Conservation (phyloP, 345 rosid genomes). For the Populus nigra region DNA sequence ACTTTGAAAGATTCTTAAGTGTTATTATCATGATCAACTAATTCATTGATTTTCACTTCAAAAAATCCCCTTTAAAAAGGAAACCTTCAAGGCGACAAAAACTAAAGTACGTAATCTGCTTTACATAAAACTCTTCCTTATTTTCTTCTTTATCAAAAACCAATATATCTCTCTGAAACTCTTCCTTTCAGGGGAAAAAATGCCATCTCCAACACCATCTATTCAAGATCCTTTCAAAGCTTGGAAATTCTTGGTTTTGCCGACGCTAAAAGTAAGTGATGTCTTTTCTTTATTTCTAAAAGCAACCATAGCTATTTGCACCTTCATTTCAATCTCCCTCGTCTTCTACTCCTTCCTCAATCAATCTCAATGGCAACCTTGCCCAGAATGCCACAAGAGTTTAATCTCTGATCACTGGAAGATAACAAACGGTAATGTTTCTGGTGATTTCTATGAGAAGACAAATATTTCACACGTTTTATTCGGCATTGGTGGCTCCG, state of each 20-base stretch:
- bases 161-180: not conserved
- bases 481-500: slow-evolving; percentile 83
- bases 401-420: slow-evolving; percentile 19
- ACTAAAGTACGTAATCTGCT: not conserved
- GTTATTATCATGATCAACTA: not conserved
- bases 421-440: not conserved
- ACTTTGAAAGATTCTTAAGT: no score
- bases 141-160: not conserved
- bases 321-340: slow-evolving; percentile 44
- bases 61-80: not conserved
- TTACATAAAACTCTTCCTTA: not conserved
- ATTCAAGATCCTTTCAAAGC: slow-evolving; percentile 35
- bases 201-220: slow-evolving; percentile 27
- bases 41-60: not conserved
- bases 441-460: not conserved
- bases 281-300: slow-evolving; percentile 38
- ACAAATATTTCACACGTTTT: slow-evolving; percentile 62
- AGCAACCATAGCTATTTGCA: slow-evolving; percentile 40
- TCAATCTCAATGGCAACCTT: slow-evolving; percentile 16
- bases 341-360: slow-evolving; percentile 40
- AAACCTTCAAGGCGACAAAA: not conserved
- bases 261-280: slow-evolving; percentile 30
- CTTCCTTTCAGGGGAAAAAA: not conserved
- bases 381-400: slow-evolving; percentile 25
- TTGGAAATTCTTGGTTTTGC: slow-evolving; percentile 36